Base-by-base conservation (phyloP, 805 yeast species). In the Kodamaea laetipori region DNA sequence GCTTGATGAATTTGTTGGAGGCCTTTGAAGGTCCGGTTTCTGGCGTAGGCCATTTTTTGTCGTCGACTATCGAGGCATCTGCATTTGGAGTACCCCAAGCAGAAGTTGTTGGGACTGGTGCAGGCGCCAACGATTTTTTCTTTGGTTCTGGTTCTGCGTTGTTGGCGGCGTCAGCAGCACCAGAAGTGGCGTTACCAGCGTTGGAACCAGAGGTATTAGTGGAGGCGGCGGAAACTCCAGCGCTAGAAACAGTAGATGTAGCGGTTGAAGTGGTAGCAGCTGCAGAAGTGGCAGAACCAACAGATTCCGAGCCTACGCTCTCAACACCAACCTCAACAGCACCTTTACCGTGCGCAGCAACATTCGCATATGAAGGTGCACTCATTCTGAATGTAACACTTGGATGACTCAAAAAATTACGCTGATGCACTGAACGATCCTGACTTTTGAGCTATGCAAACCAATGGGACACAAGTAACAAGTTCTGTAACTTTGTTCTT, bases 41-140 rank as follows among this genome's bases (percentile, higher is more conserved):
- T 4, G 75, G 73, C 9, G 74, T 66, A 12, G 76, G 75, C 73
- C 74, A 70, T 50, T 67, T 70, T 43, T 56, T 59, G 42, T 68
- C 75, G 51, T 70, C 75, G 21, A 69, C 73, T 16, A 52, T 43
- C 11, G 58, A 38, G 13, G 26, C 26, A 8, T 28, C 36, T 21
- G 50, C 41, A n/a, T 49, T 26, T 5, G 61, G 41, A 10, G 63
- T 41, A 12, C 72, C 73, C 76, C 76, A 71, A 6, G 65, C 76
- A 11, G 71, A 65, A 40, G 64, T 68, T 37, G 62, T 43, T 7
- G 76, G 76, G 41, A 71, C 74, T 1, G 76, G 76, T 7, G 76
- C 76, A 4, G 76, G 75, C 4, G 73, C 71, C 53, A 71, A 64
- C 4, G 55, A 44, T 45, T 67, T 68, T 54, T 65, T 66, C 27